Conservation (phyloP, 345 rosid genomes). For the Limnanthes douglasii region DNA sequence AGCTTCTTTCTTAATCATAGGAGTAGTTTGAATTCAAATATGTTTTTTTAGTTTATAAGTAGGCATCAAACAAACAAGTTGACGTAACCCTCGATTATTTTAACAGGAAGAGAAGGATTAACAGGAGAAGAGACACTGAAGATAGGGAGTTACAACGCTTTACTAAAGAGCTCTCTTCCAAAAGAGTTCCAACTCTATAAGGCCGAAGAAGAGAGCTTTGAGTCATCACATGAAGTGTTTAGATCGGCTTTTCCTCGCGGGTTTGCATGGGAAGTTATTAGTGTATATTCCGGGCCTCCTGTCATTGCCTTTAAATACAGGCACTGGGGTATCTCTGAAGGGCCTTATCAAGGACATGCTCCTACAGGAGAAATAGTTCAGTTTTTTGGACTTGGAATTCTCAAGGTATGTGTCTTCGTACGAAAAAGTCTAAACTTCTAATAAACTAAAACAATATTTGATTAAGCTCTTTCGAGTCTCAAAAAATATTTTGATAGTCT, state of each 20-base stretch:
- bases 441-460: too few relatives aligned
- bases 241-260: slow-evolving; percentile 59
- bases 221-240: slow-evolving; percentile 60
- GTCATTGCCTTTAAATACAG: slow-evolving; percentile 60
- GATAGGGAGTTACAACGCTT: slow-evolving; percentile 59
- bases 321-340: slow-evolving; percentile 86
- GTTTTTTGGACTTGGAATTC: slow-evolving; percentile 46
- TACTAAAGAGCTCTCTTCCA: slow-evolving; percentile 43
- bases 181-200: slow-evolving; percentile 43
- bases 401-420: slow-evolving; percentile 30
- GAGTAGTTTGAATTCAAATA: background rate
- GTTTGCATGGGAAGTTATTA: slow-evolving; percentile 68
- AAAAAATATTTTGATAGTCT: too few relatives aligned
- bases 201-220: slow-evolving; percentile 58
- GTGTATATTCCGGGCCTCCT: slow-evolving; percentile 69
- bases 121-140: slow-evolving; percentile 49
- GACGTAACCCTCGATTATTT: too few relatives aligned
- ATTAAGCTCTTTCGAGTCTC: too few relatives aligned
- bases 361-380: slow-evolving; percentile 53
- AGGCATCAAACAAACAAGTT: too few relatives aligned
- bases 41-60: too few relatives aligned
- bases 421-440: too few relatives aligned
- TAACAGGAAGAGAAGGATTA: slow-evolving; percentile 55
- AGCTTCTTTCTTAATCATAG: slow-evolving; percentile 1
- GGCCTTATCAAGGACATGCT: slow-evolving; percentile 54